phyloP scores from a whole-genome alignment of 208 protist genomes.

The Porcisia deanei region DNA sequence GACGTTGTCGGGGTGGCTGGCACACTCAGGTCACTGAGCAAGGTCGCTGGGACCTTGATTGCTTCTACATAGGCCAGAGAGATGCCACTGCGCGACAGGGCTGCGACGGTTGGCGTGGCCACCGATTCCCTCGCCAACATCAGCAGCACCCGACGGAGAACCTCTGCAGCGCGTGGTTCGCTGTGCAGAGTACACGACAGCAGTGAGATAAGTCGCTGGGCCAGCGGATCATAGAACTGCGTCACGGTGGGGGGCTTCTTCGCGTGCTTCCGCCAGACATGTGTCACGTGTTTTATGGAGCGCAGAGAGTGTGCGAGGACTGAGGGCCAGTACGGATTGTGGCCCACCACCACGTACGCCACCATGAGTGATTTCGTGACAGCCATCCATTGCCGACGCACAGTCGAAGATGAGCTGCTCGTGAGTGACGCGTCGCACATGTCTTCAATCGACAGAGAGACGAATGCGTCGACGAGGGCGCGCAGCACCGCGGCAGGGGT shows the following conservation, averaged over 20 bases:
- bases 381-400: conserved; percentile 15
- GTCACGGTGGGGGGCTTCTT: background rate
- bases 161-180: conserved; percentile 22
- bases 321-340: conserved; percentile 76
- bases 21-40: conserved; percentile 22
- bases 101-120: background rate
- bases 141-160: conserved; percentile 27
- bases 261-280: conserved; percentile 11
- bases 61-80: conserved; percentile 26
- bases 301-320: conserved; percentile 37
- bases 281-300: conserved; percentile 7
- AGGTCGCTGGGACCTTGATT: conserved; percentile 22
- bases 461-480: conserved; percentile 62
- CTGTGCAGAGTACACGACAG: conserved; percentile 26
- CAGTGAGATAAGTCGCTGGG: conserved; percentile 12
- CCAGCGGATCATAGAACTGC: conserved; percentile 1
- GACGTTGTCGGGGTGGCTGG: background rate
- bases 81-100: conserved; percentile 28
- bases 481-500: conserved; percentile 55
- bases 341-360: conserved; percentile 43
- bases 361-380: conserved; percentile 28
- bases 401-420: background rate
- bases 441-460: conserved; percentile 34
- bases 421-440: conserved; percentile 8
- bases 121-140: conserved; percentile 5